Percentiles rank a stretch among this genome's conserved stretches.
These are phyloP conservation scores for Sindora glabra DNA, from an alignment of 306 rosid species.

Conservation along the genomic window DNA sequence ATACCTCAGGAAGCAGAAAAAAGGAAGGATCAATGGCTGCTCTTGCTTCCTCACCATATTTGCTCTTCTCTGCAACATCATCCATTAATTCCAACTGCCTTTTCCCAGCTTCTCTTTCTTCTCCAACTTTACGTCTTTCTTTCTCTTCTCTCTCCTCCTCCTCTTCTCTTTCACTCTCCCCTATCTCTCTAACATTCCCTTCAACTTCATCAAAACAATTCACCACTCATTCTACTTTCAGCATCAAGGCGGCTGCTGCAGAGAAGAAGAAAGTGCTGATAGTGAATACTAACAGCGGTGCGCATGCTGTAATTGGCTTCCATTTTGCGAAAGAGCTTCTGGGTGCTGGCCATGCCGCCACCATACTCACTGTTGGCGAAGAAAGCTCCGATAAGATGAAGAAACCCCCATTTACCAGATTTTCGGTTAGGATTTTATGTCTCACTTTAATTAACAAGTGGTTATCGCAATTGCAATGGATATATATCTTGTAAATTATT, in stretches of 20 bases:
- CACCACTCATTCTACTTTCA: constrained; percentile 23
- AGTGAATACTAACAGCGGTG: constrained; percentile 76
- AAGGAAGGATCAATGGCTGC: constrained; percentile 60
- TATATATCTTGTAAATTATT: no score
- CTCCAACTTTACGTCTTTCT: constrained; percentile 36
- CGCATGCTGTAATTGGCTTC: constrained; percentile 87
- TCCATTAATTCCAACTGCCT: no score
- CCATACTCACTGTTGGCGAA: constrained; percentile 78
- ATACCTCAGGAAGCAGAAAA: constrained; percentile 1
- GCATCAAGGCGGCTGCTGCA: constrained; percentile 37
- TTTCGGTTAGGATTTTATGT: constrained; percentile 40
- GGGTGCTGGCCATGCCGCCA: constrained; percentile 65
- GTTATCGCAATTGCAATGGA: constrained; percentile 1
- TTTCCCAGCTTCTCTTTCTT: constrained; percentile 33
- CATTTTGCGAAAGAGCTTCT: constrained; percentile 86
- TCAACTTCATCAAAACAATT: constrained; percentile 30
- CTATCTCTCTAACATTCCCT: constrained; percentile 17
- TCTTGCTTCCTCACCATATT: constrained; percentile 54
- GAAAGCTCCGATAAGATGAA: constrained; percentile 81
- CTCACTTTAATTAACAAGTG: neutral
- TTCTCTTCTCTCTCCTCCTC: constrained; percentile 38
- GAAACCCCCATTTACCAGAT: constrained; percentile 86
- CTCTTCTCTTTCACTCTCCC: constrained; percentile 46
- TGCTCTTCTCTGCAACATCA: constrained; percentile 41
- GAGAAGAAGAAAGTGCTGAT: constrained; percentile 74